Base-by-base conservation (phyloP, 2,329 filamentous ascomycete genomes). In the Xylariaceae sp. region DNA sequence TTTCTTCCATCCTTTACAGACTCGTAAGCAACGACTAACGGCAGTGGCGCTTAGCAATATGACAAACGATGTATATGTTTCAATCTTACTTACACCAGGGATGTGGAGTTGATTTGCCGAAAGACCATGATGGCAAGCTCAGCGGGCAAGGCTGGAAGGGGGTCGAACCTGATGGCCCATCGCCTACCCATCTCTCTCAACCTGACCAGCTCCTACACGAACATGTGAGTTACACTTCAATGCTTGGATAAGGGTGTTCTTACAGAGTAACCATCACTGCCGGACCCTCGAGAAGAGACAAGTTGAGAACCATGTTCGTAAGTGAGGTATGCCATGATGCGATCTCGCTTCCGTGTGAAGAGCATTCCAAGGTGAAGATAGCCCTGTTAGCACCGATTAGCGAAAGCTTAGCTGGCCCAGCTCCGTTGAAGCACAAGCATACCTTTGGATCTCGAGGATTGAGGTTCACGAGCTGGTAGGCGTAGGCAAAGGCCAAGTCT, bases 311-410 rank as follows among this genome's bases (percentile, higher is more conserved):
- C 57, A 37, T 54, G 51, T 13, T 47, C 45, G 36, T 59, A 59
- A 13, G 42, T 47, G 13, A 44, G 39, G 32, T 49, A 53, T 2
- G 57, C 57, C 1, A 49, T 40, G 4, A 31, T 42, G 11, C 53
- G 34, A 3, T 56, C 49, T 22, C 22, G 22, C 22, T 11, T 11
- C 11, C 6, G 6, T 6, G 22, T 11, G 11, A 60, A 43, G 18
- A 59, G 29, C 45, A 56, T 58, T 15, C 55, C 58, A 9, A 60
- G 47, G 16, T 57, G 58, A 12, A 61, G 49, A 34, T 49, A 60
- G 1, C 48, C 51, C 55, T 59, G 30, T 28, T 3, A 18, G 19
- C 4, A 34, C 16, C 26, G 8, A 37, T 56, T 22, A 54, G 44
- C 30, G 39, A 35, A 13, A 32, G 19, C 31, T 12, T 6, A 22